A percentile compares a stretch with the other conserved stretches of the same genome.
phyloP scores from a whole-genome alignment of 116 monocot genomes.

The Iris pallida region DNA sequence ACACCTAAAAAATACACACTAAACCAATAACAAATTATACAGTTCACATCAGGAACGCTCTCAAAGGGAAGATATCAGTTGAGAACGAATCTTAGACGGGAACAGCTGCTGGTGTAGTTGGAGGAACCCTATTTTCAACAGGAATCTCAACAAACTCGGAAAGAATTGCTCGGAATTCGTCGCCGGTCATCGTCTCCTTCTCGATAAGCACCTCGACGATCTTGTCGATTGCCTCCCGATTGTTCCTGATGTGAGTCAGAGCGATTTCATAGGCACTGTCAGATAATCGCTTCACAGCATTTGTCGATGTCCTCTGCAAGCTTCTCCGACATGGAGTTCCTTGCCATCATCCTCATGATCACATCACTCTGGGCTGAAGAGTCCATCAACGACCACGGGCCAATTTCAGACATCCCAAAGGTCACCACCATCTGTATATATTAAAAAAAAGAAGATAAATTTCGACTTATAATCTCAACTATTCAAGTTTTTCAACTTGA shows the following conservation, averaged over 20 bases:
- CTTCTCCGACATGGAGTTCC: conserved; percentile 92
- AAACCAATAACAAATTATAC: too few species aligned
- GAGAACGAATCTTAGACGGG: conserved; percentile 16
- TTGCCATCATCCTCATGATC: conserved; percentile 95
- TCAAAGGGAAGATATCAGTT: too few species aligned
- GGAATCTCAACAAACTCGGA: conserved; percentile 83
- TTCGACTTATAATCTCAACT: too few species aligned
- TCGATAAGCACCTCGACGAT: conserved; percentile 83
- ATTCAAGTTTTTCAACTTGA: too few species aligned
- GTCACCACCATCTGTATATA: conserved; percentile 66
- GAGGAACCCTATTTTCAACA: conserved; percentile 61
- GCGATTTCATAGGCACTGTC: conserved; percentile 75
- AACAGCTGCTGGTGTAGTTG: conserved; percentile 38
- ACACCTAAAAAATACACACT: too few species aligned
- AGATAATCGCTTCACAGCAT: conserved; percentile 64
- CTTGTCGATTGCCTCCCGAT: conserved; percentile 86
- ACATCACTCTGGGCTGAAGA: conserved; percentile 64
- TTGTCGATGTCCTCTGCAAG: conserved; percentile 83
- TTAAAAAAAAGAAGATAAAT: too few species aligned
- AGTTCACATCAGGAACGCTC: too few species aligned
- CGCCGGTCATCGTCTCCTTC: conserved; percentile 76
- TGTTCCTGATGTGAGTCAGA: conserved; percentile 69
- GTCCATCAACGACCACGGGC: conserved; percentile 94
- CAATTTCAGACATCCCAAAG: conserved; percentile 95
- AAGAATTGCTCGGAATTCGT: conserved; percentile 80